Evolutionary conservation across 345 rosid genomes (phyloP), one percentile per base, ranked within the genome.

Genomic region (Garcia nutans): DNA sequence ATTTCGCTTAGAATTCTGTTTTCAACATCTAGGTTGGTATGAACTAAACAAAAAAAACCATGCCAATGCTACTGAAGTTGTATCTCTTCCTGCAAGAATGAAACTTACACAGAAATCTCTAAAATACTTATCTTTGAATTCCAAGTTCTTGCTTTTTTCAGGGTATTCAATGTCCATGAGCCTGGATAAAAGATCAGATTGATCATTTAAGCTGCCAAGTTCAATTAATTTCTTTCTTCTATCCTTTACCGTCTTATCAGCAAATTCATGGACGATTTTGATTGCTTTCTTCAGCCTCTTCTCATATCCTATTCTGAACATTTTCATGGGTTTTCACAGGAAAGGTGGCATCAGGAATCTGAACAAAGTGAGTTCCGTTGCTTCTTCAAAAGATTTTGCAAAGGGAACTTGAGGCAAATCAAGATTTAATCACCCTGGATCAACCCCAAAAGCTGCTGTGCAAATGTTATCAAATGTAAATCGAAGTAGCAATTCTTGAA

Each of bases 41-140:
- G 66, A 19, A 92, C 42, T 44, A 93, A 72, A 94, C 93, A 93
- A 84, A 90, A 93, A 81, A 92, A 92, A 93, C 96, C 96, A 92
- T 23, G 85, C 82, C 68, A 93, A 70, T 33, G 87, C 97, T 0
- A 90, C 92, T 0, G 96, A 93, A 72, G 93, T 90, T 60, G 98
- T 90, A 86, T 93, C 97, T 16, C 95, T 82, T 26, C 93, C 95
- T 9, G 95, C 98, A 49, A 93, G 79, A 57, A 92, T 88, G 68
- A 90, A 87, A 69, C 90, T 91, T 3, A 89, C 57, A 54, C 90
- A 88, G 72, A 90, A 90, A 72, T 93, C 93, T 72, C 84, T 83
- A 42, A 87, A 87, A 82, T 82, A 89, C 77, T 83, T 81, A 28
- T 75, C 76, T 0, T 81, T 81, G 19, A 85, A 79, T n/a, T 37